Evolutionary conservation across 2,329 filamentous ascomycete genomes (phyloP).

Genomic region (Thermothelomyces thermophilus): DNA sequence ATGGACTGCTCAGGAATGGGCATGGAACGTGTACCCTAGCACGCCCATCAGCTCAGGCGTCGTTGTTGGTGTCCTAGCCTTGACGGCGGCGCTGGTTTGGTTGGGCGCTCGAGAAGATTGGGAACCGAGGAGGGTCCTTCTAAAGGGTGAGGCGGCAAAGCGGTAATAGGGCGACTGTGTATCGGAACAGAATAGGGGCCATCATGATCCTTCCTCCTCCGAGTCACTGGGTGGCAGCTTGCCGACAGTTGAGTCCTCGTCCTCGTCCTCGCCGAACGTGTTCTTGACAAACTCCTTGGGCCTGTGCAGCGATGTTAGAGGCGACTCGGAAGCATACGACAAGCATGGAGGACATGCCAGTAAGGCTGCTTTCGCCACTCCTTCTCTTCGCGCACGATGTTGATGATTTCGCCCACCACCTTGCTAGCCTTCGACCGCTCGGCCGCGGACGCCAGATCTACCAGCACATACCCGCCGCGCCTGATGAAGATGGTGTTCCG

Average conservation of each 20-base stretch:
- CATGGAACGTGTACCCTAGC: constrained; percentile 93
- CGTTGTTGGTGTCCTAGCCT: constrained; percentile 64
- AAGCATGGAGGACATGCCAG: constrained; percentile 51
- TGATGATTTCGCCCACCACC: constrained; percentile 82
- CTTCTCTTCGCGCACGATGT: constrained; percentile 87
- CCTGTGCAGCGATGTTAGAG: constrained; percentile 41
- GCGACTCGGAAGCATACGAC: no score
- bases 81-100: constrained; percentile 60
- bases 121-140: constrained; percentile 5
- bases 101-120: constrained; percentile 37
- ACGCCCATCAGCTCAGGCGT: constrained; percentile 47
- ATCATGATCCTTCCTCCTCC: constrained; percentile 53
- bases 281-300: constrained; percentile 71
- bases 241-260: constrained; percentile 72
- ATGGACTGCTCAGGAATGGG: constrained; percentile 80
- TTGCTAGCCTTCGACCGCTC: constrained; percentile 59
- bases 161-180: constrained; percentile 6
- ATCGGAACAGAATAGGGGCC: not conserved
- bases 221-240: constrained; percentile 80
- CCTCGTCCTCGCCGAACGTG: constrained; percentile 55
- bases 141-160: constrained; percentile 20
- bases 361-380: constrained; percentile 83
- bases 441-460: constrained; percentile 61
- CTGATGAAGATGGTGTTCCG: constrained; percentile 92
- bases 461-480: constrained; percentile 77